Evolutionary conservation across 768 basidiomycete genomes (phyloP).

Genomic region (Pisolithus tinctorius): DNA sequence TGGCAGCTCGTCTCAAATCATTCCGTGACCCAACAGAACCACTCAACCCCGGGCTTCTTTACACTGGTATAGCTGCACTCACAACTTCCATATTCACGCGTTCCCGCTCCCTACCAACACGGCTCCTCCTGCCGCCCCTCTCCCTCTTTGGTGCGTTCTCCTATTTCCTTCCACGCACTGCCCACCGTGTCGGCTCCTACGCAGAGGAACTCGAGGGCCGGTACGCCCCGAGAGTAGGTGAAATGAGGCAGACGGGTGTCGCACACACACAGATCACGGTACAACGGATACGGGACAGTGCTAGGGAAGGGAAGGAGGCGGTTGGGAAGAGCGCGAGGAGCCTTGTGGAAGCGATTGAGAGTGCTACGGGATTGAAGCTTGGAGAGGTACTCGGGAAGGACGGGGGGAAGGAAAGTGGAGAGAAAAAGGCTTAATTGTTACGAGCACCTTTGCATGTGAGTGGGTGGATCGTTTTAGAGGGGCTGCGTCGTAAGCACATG

Average conservation of each 20-base stretch:
- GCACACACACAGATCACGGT: slow-evolving; percentile 56
- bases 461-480: too few species aligned
- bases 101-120: slow-evolving; percentile 61
- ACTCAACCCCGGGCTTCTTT: slow-evolving; percentile 84
- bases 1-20: slow-evolving; percentile 70
- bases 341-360: slow-evolving; percentile 53
- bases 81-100: slow-evolving; percentile 84
- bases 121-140: slow-evolving; percentile 69
- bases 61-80: slow-evolving; percentile 83
- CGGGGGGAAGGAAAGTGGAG: neutral
- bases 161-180: slow-evolving; percentile 85
- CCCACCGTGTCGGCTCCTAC: slow-evolving; percentile 61
- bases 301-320: slow-evolving; percentile 38
- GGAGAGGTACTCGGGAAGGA: slow-evolving; percentile 48
- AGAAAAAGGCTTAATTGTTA: neutral
- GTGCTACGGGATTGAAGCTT: slow-evolving; percentile 67
- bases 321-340: slow-evolving; percentile 39
- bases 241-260: slow-evolving; percentile 59
- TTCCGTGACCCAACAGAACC: slow-evolving; percentile 76
- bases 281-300: slow-evolving; percentile 48
- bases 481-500: too few species aligned
- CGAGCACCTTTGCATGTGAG: too few species aligned
- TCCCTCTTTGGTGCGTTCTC: slow-evolving; percentile 63
- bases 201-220: slow-evolving; percentile 61
- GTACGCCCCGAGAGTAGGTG: slow-evolving; percentile 62